These are phyloP conservation scores for Xylaria longipes DNA, from an alignment of 495 filamentous ascomycete genomes.

Conservation along the genomic window DNA sequence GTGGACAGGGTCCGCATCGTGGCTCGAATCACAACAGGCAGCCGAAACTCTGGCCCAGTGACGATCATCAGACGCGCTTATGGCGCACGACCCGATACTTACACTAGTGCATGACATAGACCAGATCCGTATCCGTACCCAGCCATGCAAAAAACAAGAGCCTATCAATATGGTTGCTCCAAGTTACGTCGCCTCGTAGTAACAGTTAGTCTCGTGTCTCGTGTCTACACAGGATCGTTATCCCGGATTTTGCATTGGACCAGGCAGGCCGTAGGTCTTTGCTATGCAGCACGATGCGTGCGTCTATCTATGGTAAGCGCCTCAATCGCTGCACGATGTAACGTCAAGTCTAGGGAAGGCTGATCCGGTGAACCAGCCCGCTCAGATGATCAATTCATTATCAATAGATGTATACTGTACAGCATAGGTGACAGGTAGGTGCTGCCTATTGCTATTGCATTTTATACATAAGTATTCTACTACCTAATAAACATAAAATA, in stretches of 20 bases:
- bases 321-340: conserved; percentile 19
- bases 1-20: conserved; percentile 1
- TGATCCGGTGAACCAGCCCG: conserved; percentile 6
- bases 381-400: not conserved
- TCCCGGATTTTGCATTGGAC: not conserved
- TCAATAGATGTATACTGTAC: not conserved
- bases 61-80: conserved; percentile 13
- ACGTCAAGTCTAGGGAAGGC: conserved; percentile 15
- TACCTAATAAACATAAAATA: too few species aligned
- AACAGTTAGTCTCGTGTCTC: conserved; percentile 7
- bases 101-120: not conserved
- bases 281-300: not conserved
- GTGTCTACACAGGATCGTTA: not conserved
- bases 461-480: too few species aligned
- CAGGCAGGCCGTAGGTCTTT: not conserved
- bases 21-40: conserved; percentile 18
- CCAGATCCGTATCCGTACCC: not conserved
- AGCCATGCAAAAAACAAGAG: not conserved
- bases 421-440: not conserved
- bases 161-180: not conserved
- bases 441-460: too few species aligned
- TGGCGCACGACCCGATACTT: not conserved
- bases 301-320: conserved; percentile 9
- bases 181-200: not conserved
- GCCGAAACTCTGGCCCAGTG: not conserved